Base-by-base conservation (phyloP, 2,329 filamentous ascomycete species). In the Beauveria sp. region DNA sequence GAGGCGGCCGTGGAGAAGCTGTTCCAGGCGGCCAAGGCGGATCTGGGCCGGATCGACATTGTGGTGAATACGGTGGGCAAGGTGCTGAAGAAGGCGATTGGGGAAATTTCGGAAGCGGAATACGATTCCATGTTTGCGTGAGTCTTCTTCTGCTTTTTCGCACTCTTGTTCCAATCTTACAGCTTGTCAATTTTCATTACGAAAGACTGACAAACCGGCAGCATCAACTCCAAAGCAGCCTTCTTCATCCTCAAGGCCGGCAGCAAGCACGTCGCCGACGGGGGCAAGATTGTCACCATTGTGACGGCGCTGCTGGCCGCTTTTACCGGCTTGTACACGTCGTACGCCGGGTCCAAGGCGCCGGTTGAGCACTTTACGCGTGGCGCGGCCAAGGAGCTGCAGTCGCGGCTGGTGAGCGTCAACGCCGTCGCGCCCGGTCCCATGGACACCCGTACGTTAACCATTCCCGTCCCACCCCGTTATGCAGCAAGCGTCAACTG, bases 61-160 rank as follows among this genome's bases (percentile, higher is more conserved):
- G 73, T 80, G 3, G 70, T 81, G 64, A 81, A 81, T 68, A 81
- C 78, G 16, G 72, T 80, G 40, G 79, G 79, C 48, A 80, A 79
- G 70, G 77, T 77, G 37, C 67, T 78, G 50, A 78, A 78, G 74
- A 79, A 80, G 70, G 71, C 75, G 6, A 76, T 78, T 30, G 68
- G 69, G 1, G 73, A 76, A 14, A 75, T 79, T 52, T 70, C 68
- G 4, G 78, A 80, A 64, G 70, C 67, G 12, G 77, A 80, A 59
- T 79, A 79, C 64, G 77, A 80, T 64, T 66, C 70, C 3, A 78
- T 79, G 74, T 80, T 79, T 71, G 76, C 72, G 72, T 76, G 69
- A 55, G 74, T 71, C 12, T 10, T 28, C 40, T 28, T 44, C 16
- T 59, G 37, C 10, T 53, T n/a, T 7, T 34, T 14, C 4, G 5